Evolutionary conservation across 169 alveolate genomes (phyloP).

Genomic region (Eimeria brunetti): DNA sequence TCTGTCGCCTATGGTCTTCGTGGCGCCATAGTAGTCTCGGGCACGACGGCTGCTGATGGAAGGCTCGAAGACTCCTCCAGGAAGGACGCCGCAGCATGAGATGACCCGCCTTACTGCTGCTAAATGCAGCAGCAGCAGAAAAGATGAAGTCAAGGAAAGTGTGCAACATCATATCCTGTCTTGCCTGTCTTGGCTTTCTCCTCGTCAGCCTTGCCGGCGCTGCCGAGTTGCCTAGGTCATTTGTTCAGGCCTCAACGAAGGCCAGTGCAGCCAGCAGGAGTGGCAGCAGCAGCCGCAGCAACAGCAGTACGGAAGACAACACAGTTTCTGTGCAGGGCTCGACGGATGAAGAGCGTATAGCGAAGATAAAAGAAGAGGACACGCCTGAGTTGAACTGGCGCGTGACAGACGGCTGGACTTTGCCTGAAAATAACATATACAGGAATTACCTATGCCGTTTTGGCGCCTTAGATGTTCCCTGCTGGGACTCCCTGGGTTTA

Average conservation of each 20-base stretch:
- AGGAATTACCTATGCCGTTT: slow-evolving; percentile 34
- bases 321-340: neutral
- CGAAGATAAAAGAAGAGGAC: neutral
- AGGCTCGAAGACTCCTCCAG: neutral
- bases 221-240: neutral
- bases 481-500: slow-evolving; percentile 21
- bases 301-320: neutral
- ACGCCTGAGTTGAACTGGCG: slow-evolving; percentile 7
- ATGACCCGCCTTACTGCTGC: neutral
- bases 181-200: neutral
- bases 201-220: neutral
- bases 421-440: slow-evolving; percentile 44
- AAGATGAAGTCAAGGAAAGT: neutral
- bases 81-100: slow-evolving; percentile 24
- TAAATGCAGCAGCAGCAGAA: neutral
- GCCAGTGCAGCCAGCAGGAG: slow-evolving; percentile 9
- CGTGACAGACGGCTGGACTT: slow-evolving; percentile 23
- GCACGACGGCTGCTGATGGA: neutral
- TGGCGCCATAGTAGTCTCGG: neutral
- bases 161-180: neutral
- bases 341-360: slow-evolving; percentile 16
- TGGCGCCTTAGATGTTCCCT: slow-evolving; percentile 13
- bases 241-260: neutral
- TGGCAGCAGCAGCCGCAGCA: neutral
- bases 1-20: neutral